Evolutionary conservation across 2,329 filamentous ascomycete genomes (phyloP).

Genomic region (Aspergillus novoparasiticus): DNA sequence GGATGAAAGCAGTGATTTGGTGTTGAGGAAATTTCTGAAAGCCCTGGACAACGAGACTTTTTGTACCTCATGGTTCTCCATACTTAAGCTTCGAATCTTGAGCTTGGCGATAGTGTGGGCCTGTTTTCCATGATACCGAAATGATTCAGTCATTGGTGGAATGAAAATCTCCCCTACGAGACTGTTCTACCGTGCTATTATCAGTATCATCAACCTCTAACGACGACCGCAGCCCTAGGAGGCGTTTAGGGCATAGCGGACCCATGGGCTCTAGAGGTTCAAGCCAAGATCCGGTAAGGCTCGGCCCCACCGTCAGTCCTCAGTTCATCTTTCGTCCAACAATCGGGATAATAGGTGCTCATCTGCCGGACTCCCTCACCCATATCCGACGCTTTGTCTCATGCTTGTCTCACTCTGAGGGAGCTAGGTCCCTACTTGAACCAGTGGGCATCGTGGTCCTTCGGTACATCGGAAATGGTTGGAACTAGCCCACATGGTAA

Average conservation of each 20-base stretch:
- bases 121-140: not conserved
- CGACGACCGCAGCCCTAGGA: not conserved
- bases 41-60: not conserved
- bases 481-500: not conserved
- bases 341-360: not conserved
- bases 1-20: slow-evolving; percentile 12
- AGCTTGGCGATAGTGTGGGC: not conserved
- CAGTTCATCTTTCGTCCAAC: not conserved
- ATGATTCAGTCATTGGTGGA: not conserved
- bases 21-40: not conserved
- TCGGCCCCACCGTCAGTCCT: not conserved
- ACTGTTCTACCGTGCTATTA: not conserved
- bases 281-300: slow-evolving; percentile 3
- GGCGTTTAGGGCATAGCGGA: not conserved
- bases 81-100: slow-evolving; percentile 4
- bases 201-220: not conserved
- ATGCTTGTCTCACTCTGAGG: slow-evolving; percentile 4
- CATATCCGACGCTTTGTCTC: not conserved
- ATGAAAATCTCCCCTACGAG: not conserved
- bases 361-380: not conserved
- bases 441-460: not conserved
- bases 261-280: not conserved
- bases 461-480: not conserved
- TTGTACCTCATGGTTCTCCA: not conserved
- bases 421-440: not conserved